Percentiles rank a stretch among this genome's conserved stretches.
phyloP scores from a whole-genome alignment of 257 asterid genomes.

The Galeopsis tetrahit region DNA sequence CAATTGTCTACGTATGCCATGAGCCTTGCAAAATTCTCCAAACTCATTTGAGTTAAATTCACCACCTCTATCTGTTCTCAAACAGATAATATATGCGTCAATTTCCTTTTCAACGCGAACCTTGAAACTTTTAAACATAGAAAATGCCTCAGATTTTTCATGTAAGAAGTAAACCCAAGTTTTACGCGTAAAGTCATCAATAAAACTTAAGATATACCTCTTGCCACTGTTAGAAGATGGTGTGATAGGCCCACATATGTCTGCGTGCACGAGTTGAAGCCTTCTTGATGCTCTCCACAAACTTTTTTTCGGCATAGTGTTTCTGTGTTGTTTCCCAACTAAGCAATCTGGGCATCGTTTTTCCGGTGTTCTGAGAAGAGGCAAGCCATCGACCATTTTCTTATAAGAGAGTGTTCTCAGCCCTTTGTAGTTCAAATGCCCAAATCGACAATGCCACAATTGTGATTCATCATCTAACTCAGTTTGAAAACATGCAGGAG shows the following conservation, averaged over 20 bases:
- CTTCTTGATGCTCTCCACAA: conserved; percentile 5
- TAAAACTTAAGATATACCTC: too few relatives aligned
- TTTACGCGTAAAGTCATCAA: too few relatives aligned
- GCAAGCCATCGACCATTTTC: too few relatives aligned
- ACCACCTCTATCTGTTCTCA: background rate
- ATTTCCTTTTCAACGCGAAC: background rate
- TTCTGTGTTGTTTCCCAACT: conserved; percentile 9
- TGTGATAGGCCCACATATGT: conserved; percentile 32
- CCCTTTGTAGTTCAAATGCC: too few relatives aligned
- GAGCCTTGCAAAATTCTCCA: background rate
- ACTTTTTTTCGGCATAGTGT: background rate
- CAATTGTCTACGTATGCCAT: background rate
- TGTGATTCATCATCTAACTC: too few relatives aligned
- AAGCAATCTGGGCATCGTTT: conserved; percentile 5
- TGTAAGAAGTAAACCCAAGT: too few relatives aligned
- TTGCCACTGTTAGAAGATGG: conserved; percentile 1
- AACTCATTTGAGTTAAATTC: background rate
- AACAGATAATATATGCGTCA: background rate
- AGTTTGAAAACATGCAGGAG: too few relatives aligned
- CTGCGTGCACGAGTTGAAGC: conserved; percentile 11
- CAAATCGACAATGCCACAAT: too few relatives aligned
- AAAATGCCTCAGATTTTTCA: too few relatives aligned
- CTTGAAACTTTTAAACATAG: too few relatives aligned
- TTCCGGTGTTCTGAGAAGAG: too few relatives aligned
- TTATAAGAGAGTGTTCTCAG: too few relatives aligned